Conservation (phyloP, 306 rosid genomes). For the Quercus dentata region DNA sequence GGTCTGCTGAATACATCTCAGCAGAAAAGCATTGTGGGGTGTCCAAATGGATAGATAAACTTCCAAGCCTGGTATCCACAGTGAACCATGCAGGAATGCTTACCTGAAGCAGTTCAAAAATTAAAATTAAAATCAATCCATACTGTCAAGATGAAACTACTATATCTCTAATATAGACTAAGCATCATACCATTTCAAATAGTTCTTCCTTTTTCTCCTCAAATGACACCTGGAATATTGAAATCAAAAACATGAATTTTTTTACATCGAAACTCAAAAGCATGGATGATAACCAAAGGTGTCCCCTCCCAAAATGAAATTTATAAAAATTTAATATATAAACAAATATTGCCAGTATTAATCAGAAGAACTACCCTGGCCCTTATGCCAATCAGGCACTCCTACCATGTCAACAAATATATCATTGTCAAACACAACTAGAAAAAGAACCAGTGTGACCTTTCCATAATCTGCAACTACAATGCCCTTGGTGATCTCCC, state of each 20-base stretch:
- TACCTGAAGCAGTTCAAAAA: conserved; percentile 58
- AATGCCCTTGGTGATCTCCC: conserved; percentile 94
- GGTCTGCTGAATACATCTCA: conserved; percentile 95
- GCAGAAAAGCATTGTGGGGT: conserved; percentile 96
- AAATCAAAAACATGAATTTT: conserved; percentile 25
- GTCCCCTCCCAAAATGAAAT: conserved; percentile 10
- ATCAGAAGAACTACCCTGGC: neutral
- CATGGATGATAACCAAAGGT: neutral
- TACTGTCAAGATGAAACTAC: conserved; percentile 16
- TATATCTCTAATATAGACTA: conserved; percentile 1
- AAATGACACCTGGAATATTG: conserved; percentile 67
- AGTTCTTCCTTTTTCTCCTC: conserved; percentile 92
- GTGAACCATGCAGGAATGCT: conserved; percentile 98
- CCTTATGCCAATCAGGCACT: conserved; percentile 18
- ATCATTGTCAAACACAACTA: conserved; percentile 13
- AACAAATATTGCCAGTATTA: conserved; percentile 26
- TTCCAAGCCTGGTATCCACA: conserved; percentile 95
- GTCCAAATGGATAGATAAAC: conserved; percentile 93
- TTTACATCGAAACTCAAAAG: neutral
- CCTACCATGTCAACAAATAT: conserved; percentile 12
- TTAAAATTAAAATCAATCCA: conserved; percentile 22
- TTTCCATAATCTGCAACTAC: conserved; percentile 90
- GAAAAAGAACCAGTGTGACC: conserved; percentile 44
- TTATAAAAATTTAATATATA: neutral
- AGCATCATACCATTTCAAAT: conserved; percentile 78